These are phyloP conservation scores for Erodium maritimum DNA, from an alignment of 345 rosid species.

Conservation along the genomic window DNA sequence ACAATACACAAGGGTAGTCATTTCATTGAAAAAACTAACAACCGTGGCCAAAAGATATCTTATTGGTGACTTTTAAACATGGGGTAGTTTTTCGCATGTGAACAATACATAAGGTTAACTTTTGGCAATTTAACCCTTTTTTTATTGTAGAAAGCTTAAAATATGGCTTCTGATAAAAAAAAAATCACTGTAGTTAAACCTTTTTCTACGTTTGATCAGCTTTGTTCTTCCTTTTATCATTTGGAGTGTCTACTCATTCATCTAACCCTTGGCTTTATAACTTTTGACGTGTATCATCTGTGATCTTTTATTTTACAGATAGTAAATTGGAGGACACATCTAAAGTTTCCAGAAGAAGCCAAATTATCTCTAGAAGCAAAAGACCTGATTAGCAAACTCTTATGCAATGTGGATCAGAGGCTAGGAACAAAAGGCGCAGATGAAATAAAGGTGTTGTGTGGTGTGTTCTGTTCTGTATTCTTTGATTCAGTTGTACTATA, in stretches of 20 bases:
- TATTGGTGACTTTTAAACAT: too few relatives aligned
- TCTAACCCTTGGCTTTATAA: not conserved
- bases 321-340: slow-evolving; percentile 91
- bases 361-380: slow-evolving; percentile 79
- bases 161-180: not conserved
- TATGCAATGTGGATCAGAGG: slow-evolving; percentile 88
- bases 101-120: too few relatives aligned
- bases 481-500: slow-evolving; percentile 5
- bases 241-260: too few relatives aligned
- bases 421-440: slow-evolving; percentile 81
- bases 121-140: too few relatives aligned
- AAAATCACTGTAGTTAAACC: not conserved
- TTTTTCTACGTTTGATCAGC: too few relatives aligned
- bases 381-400: slow-evolving; percentile 75
- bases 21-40: too few relatives aligned
- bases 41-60: too few relatives aligned
- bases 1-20: too few relatives aligned
- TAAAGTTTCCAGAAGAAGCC: slow-evolving; percentile 96
- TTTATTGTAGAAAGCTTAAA: too few relatives aligned
- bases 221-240: not conserved
- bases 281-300: not conserved
- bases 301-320: slow-evolving; percentile 34
- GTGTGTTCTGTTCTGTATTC: slow-evolving; percentile 33
- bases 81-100: too few relatives aligned
- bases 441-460: slow-evolving; percentile 80